Percentiles rank a stretch among this genome's conserved stretches.
Conservation (phyloP, 768 basidiomycete species). For the Obba rivulosa region DNA sequence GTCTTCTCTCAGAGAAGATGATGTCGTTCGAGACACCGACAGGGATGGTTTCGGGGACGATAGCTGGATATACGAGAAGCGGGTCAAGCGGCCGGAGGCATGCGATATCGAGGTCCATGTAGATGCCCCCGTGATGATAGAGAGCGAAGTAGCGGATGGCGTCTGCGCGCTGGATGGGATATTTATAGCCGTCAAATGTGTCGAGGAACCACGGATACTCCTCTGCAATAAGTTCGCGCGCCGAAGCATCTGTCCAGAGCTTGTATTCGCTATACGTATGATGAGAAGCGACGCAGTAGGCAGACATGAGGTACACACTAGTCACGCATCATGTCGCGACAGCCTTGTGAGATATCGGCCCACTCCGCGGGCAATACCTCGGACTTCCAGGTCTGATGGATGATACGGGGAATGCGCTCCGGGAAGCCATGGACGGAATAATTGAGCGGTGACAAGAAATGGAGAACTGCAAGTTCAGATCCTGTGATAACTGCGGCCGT, state of each 20-base stretch:
- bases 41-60: conserved; percentile 92
- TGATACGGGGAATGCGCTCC: conserved; percentile 83
- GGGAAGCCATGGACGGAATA: conserved; percentile 37
- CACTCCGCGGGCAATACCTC: conserved; percentile 79
- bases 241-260: conserved; percentile 92
- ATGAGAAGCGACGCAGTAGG: conserved; percentile 5
- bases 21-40: conserved; percentile 98
- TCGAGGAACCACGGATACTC: conserved; percentile 91
- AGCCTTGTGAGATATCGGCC: conserved; percentile 75
- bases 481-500: conserved; percentile 75
- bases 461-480: conserved; percentile 46
- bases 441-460: conserved; percentile 37
- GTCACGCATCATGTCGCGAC: conserved; percentile 90
- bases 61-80: conserved; percentile 77
- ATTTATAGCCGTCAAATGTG: conserved; percentile 89
- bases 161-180: conserved; percentile 93
- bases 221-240: conserved; percentile 83
- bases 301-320: conserved; percentile 58
- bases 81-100: conserved; percentile 85
- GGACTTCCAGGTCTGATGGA: conserved; percentile 99
- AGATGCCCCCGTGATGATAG: conserved; percentile 91
- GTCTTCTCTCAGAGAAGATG: conserved; percentile 84
- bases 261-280: conserved; percentile 73
- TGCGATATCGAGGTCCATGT: conserved; percentile 95
- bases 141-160: conserved; percentile 98